A percentile compares a stretch with the other conserved stretches of the same genome.
Conservation (phyloP, 495 filamentous ascomycete species). For the Apiosordaria backusii region DNA sequence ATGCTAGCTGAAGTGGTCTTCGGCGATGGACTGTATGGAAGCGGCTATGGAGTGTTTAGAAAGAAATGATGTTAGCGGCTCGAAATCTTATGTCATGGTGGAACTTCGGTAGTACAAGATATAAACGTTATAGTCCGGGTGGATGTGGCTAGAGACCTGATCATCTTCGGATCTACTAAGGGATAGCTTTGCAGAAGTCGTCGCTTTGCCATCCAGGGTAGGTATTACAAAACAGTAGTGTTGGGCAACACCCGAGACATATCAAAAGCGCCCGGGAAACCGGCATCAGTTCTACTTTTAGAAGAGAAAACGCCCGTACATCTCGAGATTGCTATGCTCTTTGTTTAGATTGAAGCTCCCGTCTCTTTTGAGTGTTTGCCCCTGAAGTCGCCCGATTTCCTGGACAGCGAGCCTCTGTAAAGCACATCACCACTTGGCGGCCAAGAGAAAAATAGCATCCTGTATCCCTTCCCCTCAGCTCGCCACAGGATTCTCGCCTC, state of each 20-base stretch:
- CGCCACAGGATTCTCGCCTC: background rate
- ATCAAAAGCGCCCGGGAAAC: background rate
- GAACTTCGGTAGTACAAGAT: too few species aligned
- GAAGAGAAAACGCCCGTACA: background rate
- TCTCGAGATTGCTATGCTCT: background rate
- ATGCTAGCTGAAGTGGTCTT: too few species aligned
- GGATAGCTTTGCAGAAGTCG: too few species aligned
- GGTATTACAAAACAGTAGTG: background rate
- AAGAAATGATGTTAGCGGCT: too few species aligned
- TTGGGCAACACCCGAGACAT: background rate
- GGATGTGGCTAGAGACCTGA: too few species aligned
- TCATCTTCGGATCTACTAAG: too few species aligned
- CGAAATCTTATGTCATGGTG: too few species aligned
- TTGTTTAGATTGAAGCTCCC: background rate
- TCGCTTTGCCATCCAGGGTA: too few species aligned
- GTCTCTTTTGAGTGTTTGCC: background rate
- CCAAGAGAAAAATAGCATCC: background rate
- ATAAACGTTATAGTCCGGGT: too few species aligned
- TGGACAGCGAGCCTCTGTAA: background rate
- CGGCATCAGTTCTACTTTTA: background rate
- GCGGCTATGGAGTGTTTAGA: too few species aligned
- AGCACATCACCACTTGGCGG: background rate
- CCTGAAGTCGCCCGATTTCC: background rate
- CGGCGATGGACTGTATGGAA: too few species aligned
- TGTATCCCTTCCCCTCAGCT: constrained; percentile 4